phyloP scores from a whole-genome alignment of 1,139 yeast genomes.

The Yamadazyma atmosphaerica region DNA sequence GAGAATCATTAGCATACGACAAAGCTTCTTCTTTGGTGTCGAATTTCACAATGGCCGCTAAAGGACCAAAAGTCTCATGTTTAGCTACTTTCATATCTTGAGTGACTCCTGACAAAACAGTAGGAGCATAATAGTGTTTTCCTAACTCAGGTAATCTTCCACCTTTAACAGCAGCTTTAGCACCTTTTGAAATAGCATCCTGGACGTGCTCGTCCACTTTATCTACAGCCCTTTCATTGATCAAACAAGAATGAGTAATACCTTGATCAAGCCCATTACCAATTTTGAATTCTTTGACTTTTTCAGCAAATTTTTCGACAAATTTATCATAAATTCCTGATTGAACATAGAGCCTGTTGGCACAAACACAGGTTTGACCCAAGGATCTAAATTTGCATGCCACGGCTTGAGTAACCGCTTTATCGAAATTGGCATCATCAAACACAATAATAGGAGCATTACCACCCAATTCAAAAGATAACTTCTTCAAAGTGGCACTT shows the following conservation, averaged over 20 bases:
- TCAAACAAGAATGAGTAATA: conserved; percentile 48
- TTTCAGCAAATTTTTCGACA: conserved; percentile 32
- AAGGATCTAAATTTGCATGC: conserved; percentile 62
- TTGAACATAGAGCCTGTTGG: conserved; percentile 79
- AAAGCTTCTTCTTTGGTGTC: conserved; percentile 42
- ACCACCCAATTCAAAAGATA: conserved; percentile 55
- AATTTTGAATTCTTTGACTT: conserved; percentile 34
- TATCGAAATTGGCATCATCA: conserved; percentile 49
- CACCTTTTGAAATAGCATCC: conserved; percentile 46
- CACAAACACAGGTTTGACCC: conserved; percentile 93
- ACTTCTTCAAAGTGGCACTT: conserved; percentile 45
- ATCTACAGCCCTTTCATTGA: conserved; percentile 38
- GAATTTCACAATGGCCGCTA: conserved; percentile 44
- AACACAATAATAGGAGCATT: conserved; percentile 52
- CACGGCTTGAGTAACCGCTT: conserved; percentile 51
- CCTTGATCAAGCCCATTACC: conserved; percentile 46
- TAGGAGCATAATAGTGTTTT: conserved; percentile 39
- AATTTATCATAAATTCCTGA: conserved; percentile 64
- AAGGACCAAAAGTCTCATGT: conserved; percentile 52
- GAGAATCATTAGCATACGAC: conserved; percentile 38
- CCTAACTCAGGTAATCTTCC: conserved; percentile 42
- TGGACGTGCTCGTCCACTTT: conserved; percentile 42
- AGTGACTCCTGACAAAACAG: conserved; percentile 41
- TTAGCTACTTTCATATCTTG: conserved; percentile 38
- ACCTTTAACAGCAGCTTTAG: conserved; percentile 40